phyloP scores from a whole-genome alignment of 2,329 filamentous ascomycete species.

The Rutstroemia sp. region DNA sequence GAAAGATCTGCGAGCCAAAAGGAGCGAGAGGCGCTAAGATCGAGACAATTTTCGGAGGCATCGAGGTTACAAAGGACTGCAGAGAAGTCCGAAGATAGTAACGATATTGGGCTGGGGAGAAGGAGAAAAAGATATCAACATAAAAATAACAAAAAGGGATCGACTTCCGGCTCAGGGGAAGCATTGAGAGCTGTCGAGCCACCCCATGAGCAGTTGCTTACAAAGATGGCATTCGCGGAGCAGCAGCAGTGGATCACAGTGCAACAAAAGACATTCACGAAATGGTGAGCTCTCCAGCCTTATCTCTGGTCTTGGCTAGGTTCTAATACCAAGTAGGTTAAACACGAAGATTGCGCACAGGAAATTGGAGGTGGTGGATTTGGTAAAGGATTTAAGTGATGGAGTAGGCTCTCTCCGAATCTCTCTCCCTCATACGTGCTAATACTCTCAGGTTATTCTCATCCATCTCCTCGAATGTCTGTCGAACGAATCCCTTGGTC shows the following conservation, averaged over 20 bases:
- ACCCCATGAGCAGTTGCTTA: constrained; percentile 27
- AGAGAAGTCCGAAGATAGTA: not conserved
- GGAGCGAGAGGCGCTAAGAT: constrained; percentile 6
- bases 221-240: constrained; percentile 56
- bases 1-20: constrained; percentile 10
- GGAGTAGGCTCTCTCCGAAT: constrained; percentile 57
- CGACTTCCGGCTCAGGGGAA: constrained; percentile 12
- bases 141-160: constrained; percentile 6
- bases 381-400: constrained; percentile 85
- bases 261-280: constrained; percentile 98
- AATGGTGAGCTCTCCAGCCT: constrained; percentile 56
- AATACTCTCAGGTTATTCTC: constrained; percentile 63
- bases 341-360: constrained; percentile 87
- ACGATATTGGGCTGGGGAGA: constrained; percentile 1
- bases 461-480: constrained; percentile 97
- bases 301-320: constrained; percentile 5
- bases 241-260: constrained; percentile 68
- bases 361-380: constrained; percentile 72
- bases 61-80: constrained; percentile 7
- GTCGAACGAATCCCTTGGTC: constrained; percentile 86
- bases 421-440: constrained; percentile 16
- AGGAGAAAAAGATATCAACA: constrained; percentile 7
- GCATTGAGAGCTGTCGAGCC: constrained; percentile 26
- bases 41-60: constrained; percentile 9
- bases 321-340: constrained; percentile 51